Base-by-base conservation (phyloP, 73 alveolate genomes). In the Paramecium biaurelia region DNA sequence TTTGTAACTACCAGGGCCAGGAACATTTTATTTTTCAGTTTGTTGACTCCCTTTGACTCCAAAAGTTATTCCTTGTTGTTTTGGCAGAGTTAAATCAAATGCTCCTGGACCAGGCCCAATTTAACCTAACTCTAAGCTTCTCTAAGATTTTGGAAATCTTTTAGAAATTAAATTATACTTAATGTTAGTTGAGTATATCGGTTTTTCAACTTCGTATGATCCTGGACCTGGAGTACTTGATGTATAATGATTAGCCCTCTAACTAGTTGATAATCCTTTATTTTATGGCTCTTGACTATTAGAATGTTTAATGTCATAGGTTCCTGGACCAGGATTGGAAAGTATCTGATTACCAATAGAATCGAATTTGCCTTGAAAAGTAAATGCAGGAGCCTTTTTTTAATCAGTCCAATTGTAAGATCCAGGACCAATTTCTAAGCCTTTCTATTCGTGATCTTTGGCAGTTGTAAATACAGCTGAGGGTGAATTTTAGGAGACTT, bases 81-180 rank as follows among this genome's bases (percentile, higher is more conserved):
- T 79, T 0, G 74, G 70, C 9, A 43, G 0, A 6, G 28, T 43
- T 47, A 79, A 43, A 28, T 79, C 70, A 42, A 43, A 79, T 15
- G 70, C 74, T 45, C 90, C 90, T 42, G 90, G 90, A 7, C 90
- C 90, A 24, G 90, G 90, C 11, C 76, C 74, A n/a, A 43, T 1
- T 45, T 24, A 9, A 45, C 74, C 26, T 47, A 2, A 11, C 0
- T 41, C 70, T 20, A 41, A 12, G 3, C 74, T 41, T 20, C 90
- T 38, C 37, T 38, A 26, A 5, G 90, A 79, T 79, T 79, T 79
- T n/a, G 90, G 90, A 79, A 79, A 79, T 47, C 90, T 79, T 4
- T 24, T 42, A 18, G 15, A 34, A 20, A 12, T 41, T 38, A 11
- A 28, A 11, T 1, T 10, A 20, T 79, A 79, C 90, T 79, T 79